These are phyloP conservation scores for Plasmodium vivax DNA, from an alignment of 169 alveolate genomes.

Conservation along the genomic window DNA sequence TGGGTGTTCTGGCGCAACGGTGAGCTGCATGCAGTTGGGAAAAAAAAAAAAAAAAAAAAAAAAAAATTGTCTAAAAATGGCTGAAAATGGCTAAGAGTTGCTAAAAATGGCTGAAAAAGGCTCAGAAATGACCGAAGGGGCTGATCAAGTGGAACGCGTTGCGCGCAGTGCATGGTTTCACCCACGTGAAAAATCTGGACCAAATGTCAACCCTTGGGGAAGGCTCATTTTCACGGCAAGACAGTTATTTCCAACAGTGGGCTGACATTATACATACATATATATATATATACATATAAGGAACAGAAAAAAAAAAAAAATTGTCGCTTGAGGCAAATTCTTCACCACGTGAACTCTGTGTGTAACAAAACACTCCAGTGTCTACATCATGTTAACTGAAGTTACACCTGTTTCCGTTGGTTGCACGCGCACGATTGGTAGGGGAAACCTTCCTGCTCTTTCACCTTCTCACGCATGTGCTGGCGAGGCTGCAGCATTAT, in stretches of 20 bases:
- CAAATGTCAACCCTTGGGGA: neutral
- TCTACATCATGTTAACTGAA: neutral
- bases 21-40: neutral
- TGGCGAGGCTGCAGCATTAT: neutral
- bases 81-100: neutral
- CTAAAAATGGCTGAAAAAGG: neutral
- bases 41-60: neutral
- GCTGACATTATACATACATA: neutral
- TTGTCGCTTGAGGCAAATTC: neutral
- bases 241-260: neutral
- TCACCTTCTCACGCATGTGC: neutral
- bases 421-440: neutral
- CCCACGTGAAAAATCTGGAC: neutral
- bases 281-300: neutral
- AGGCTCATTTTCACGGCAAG: neutral
- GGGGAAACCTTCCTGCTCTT: neutral
- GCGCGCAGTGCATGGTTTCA: neutral
- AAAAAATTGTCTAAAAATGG: conserved; percentile 4
- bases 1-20: neutral
- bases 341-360: neutral
- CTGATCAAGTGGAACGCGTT: neutral
- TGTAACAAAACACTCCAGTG: neutral
- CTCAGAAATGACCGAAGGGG: neutral
- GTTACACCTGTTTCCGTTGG: neutral
- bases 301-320: neutral